Evolutionary conservation across 371 early-diverging fungal species (phyloP).

Genomic region (Rhizomucor miehei): DNA sequence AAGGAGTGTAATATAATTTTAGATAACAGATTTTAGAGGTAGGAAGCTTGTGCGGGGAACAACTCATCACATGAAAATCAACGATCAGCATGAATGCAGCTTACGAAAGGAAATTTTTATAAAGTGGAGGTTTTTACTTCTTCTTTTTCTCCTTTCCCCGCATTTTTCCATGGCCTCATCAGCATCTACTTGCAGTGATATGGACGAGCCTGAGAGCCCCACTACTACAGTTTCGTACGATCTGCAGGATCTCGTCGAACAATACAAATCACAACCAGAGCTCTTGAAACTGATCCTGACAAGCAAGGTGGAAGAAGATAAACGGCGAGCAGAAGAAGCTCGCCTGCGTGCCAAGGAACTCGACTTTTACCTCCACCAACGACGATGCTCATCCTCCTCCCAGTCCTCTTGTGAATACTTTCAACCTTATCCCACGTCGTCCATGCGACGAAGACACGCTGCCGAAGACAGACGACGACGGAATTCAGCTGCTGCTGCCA

Average conservation of each 20-base stretch:
- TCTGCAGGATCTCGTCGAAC: constrained; percentile 56
- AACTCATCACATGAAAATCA: too few species aligned
- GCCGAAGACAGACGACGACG: constrained; percentile 25
- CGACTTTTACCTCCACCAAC: constrained; percentile 33
- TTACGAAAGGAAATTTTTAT: too few species aligned
- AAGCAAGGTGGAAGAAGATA: constrained; percentile 66
- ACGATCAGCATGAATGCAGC: too few species aligned
- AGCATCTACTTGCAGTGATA: neutral
- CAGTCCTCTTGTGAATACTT: neutral
- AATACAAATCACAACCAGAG: constrained; percentile 60
- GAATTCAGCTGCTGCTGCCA: constrained; percentile 49
- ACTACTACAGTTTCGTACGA: constrained; percentile 23
- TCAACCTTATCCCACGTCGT: neutral
- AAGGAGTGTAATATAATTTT: too few species aligned
- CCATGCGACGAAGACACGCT: neutral
- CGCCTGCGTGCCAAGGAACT: constrained; percentile 54
- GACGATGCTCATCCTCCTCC: neutral
- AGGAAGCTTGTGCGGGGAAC: too few species aligned
- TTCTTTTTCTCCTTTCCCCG: too few species aligned
- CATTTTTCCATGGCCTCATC: too few species aligned
- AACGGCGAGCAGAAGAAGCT: constrained; percentile 62
- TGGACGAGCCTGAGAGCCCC: neutral
- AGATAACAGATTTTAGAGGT: too few species aligned
- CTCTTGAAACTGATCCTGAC: constrained; percentile 58
- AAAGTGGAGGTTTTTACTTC: too few species aligned